Percentiles rank a stretch among this genome's conserved stretches.
Conservation (phyloP, 495 filamentous ascomycete genomes). For the Annulohypoxylon moriforme region DNA sequence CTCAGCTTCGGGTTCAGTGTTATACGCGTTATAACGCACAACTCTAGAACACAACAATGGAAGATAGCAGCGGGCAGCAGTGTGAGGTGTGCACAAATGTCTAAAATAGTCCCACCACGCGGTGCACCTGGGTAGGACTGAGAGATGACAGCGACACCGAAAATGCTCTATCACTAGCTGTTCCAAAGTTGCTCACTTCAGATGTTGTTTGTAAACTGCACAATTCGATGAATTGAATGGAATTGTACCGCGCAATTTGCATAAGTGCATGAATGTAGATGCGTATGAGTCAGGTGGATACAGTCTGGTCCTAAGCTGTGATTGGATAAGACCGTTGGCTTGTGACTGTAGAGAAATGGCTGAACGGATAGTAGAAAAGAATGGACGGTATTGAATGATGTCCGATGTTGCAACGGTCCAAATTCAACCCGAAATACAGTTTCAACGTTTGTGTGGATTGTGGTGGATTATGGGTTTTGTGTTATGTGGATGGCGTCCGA, state of each 20-base stretch:
- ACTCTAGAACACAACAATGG: conserved; percentile 5
- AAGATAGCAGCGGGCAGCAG: conserved; percentile 3
- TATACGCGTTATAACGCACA: conserved; percentile 34
- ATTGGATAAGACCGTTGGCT: background rate
- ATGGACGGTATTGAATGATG: background rate
- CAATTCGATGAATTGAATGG: background rate
- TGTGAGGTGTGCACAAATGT: conserved; percentile 22
- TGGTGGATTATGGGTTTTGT: background rate
- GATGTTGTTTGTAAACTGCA: background rate
- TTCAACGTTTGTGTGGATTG: background rate
- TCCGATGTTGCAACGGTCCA: background rate
- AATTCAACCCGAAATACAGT: background rate
- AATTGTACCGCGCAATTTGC: background rate
- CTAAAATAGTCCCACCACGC: conserved; percentile 31
- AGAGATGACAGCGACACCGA: background rate
- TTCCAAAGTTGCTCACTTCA: conserved; percentile 4
- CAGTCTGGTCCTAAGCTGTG: background rate
- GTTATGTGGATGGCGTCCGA: conserved; percentile 10
- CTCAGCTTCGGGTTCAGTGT: background rate
- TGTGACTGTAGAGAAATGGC: background rate
- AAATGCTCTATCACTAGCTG: background rate
- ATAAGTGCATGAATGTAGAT: conserved; percentile 2
- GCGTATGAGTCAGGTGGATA: conserved; percentile 6
- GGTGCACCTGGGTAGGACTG: background rate
- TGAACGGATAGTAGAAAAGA: background rate